A percentile compares a stretch with the other conserved stretches of the same genome.
Conservation (phyloP, 352 stramenopile genomes). For the Phytophthora ohioensis region DNA sequence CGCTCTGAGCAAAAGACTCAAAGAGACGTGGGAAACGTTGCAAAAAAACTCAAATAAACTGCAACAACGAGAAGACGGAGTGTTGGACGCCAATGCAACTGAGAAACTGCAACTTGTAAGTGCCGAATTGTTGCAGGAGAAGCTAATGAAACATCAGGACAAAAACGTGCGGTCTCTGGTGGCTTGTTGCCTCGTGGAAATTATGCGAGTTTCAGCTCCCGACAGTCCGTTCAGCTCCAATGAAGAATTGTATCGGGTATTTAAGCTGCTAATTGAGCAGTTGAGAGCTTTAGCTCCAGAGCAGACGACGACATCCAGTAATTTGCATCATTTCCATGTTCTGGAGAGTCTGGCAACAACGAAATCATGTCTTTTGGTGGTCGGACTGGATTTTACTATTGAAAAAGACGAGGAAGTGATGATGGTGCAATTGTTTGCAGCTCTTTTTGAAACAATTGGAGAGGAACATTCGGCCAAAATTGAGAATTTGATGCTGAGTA, state of each 20-base stretch:
- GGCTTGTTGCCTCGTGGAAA: conserved; percentile 78
- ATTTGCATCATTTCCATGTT: conserved; percentile 60
- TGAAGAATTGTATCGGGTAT: conserved; percentile 71
- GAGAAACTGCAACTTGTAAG: conserved; percentile 56
- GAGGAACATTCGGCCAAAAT: conserved; percentile 72
- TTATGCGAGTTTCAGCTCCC: conserved; percentile 70
- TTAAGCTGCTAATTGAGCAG: conserved; percentile 76
- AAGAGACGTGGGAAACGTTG: conserved; percentile 59
- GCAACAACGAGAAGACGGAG: conserved; percentile 50
- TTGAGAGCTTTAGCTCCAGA: conserved; percentile 48
- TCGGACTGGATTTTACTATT: conserved; percentile 58
- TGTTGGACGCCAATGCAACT: conserved; percentile 26
- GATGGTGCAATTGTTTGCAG: conserved; percentile 77
- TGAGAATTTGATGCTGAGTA: conserved; percentile 78
- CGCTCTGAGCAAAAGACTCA: conserved; percentile 57
- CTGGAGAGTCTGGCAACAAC: conserved; percentile 72
- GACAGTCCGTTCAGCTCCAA: conserved; percentile 73
- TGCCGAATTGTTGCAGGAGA: conserved; percentile 65
- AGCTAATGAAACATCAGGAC: conserved; percentile 57
- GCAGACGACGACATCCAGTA: conserved; percentile 40
- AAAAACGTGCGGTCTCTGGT: conserved; percentile 64
- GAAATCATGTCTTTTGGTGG: conserved; percentile 66
- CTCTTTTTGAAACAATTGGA: conserved; percentile 73
- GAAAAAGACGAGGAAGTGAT: conserved; percentile 55
- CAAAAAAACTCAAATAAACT: conserved; percentile 52